These are phyloP conservation scores for Neonectria punicea DNA, from an alignment of 2,329 filamentous ascomycete species.

Conservation along the genomic window DNA sequence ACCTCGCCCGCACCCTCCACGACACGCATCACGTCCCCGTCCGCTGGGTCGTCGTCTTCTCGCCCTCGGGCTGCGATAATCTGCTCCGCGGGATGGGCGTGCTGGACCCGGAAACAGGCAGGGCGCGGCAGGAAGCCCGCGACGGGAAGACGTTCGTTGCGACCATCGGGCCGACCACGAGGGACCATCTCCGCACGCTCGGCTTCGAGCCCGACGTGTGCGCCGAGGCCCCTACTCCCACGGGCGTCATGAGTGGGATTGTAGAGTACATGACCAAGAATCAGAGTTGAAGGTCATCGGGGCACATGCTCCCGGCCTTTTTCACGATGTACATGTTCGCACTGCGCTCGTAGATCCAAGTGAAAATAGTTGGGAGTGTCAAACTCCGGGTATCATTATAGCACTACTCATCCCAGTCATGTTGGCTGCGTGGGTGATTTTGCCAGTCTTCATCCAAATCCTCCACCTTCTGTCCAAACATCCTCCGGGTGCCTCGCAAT, in stretches of 20 bases:
- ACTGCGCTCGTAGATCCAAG: background rate
- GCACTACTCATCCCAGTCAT: slow-evolving; percentile 29
- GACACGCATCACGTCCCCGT: slow-evolving; percentile 52
- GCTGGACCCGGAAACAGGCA: slow-evolving; percentile 59
- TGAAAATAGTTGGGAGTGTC: slow-evolving; percentile 37
- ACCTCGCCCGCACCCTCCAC: slow-evolving; percentile 67
- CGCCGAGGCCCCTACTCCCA: slow-evolving; percentile 82
- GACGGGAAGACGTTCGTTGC: slow-evolving; percentile 71
- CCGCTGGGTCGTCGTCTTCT: slow-evolving; percentile 83
- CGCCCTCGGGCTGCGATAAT: slow-evolving; percentile 71
- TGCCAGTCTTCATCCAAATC: background rate
- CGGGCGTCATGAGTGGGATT: slow-evolving; percentile 80
- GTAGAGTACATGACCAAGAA: slow-evolving; percentile 42
- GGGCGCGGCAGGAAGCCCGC: slow-evolving; percentile 43
- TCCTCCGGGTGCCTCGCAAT: background rate
- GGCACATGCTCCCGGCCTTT: background rate
- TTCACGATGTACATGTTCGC: background rate
- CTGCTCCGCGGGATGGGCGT: slow-evolving; percentile 66
- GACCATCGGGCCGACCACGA: slow-evolving; percentile 94
- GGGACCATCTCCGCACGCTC: slow-evolving; percentile 77
- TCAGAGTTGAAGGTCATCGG: slow-evolving; percentile 26
- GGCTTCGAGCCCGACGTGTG: slow-evolving; percentile 80
- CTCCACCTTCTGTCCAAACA: background rate
- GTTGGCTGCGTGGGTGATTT: background rate
- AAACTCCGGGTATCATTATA: slow-evolving; percentile 45